Base-by-base conservation (phyloP, 805 yeast species). In the Clavispora fructus region DNA sequence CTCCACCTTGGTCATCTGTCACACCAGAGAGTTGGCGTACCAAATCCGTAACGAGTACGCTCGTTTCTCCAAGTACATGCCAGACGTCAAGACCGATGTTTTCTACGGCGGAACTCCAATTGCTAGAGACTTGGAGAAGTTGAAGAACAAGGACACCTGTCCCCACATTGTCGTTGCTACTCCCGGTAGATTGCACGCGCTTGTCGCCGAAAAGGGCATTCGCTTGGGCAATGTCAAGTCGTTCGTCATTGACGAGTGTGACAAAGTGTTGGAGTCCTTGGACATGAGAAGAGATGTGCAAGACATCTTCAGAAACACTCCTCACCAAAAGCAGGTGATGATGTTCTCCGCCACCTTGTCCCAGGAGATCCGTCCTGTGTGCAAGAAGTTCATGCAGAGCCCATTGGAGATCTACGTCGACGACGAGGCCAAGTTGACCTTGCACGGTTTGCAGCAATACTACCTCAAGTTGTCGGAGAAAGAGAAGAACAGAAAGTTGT, bases 271-370 rank as follows among this genome's bases (percentile, higher is more conserved):
- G 68, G 98, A 94, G 75, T 75, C 82, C 46, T 62, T 84, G 61
- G 95, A 86, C 61, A 92, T 92, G 99, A 87, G 99, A 78, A 85
- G 96, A 69, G 99, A 92, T 65, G 97, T 92, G 49, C 99, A 92
- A 77, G 98, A 92, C 66, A 87, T 94, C 55, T 92, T 94, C 83
- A 85, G 97, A 70, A 87, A 87, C 51, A 92, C 99, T 43, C 99
- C 99, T 56, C 95, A 87, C 72, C 96, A 92, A 68, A 92, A 92
- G 73, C 99, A 92, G 76, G 98, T 94, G 47, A 91, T 94, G 98
- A 92, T 92, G 97, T 92, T 92, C 71, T 87, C 96, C 50, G 99
- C 99, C 56, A 92, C 99, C 46, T 78, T 92, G 60, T 83, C 96
- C 41, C 87, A 81, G 65, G 98, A 92, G 65, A 89, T 92, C 62